Base-by-base conservation (phyloP, 306 rosid genomes). In the Castanea mollissima region DNA sequence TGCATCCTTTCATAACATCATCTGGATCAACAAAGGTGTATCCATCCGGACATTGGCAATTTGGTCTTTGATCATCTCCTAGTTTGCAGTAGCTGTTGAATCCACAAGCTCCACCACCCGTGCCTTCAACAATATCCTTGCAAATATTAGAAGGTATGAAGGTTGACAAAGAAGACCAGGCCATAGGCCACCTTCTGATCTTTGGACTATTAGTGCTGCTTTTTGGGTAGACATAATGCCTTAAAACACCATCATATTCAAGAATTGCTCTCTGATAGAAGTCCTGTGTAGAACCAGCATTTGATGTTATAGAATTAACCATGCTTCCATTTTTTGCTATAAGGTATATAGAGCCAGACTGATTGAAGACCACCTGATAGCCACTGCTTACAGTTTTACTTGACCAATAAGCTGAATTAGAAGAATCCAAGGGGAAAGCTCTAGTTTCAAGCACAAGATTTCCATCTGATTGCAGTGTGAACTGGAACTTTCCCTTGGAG, bases 191-290 rank as follows among this genome's bases (percentile, higher is more conserved):
- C 65, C 41, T 73, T 34, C 18, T 54, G 46, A 41, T 41, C 8
- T 1, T 41, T 7, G 3, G 8, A 7, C 11, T 41, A 41, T 8
- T 41, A 34, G 46, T 19, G 3, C 2, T 3, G 71, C 3, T 3
- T 34, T 18, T 90, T 19, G 87, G 93, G 69, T 86, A 79, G 25
- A 68, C 68, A 69, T 85, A 90, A 21, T 80, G 87, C 14, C 93
- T 83, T 57, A 93, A 79, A 84, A 90, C 85, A 68, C 97, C 98
- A 77, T 78, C 71, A 63, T 64, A 44, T 38, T 93, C 98, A 52
- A 91, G 84, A 69, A 88, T 81, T 1, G 90, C 97, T 83, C 90
- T 83, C 32, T 87, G 87, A 79, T 87, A 88, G 79, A 73, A 70
- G n/a, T 21, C 41, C 11, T 34, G 19, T 2, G 25, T 69, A 5